Base-by-base conservation (phyloP, 1,139 yeast species). In the Debaryomyces coudertii region DNA sequence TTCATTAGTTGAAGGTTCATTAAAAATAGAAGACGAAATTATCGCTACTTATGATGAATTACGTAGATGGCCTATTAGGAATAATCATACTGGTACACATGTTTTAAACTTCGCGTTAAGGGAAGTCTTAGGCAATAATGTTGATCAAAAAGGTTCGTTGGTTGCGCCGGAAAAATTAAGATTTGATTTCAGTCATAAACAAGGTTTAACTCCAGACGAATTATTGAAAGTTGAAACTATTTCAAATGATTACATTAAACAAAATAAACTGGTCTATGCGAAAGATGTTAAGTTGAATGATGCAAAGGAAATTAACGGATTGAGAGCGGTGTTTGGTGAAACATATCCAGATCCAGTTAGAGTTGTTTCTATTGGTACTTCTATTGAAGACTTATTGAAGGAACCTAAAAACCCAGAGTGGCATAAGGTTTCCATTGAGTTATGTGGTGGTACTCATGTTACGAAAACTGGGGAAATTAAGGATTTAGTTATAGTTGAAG, bases 391-490 rank as follows among this genome's bases (percentile, higher is more conserved):
- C 5, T 74, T 93, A 55, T 65, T 92, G 53, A 74, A 78, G 8
- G 76, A 85, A 56, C 97, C 98, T 55, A 55, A 71, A 24, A 87
- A 80, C 61, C 72, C 72, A 44, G 80, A 87, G 60, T 93, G 99
- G 98, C 71, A 69, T 56, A 73, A 80, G 45, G 76, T 80, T 58
- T 89, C 97, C 4, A 77, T 95, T 57, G 99, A 95, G 73, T 92
- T 93, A 77, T 93, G 99, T 72, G 99, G 99, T 71, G 99, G 99
- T 70, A 93, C 99, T 14, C 99, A 93, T 62, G 97, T 93, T 54
- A 80, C 82, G 45, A 85, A 86, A 67, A 92, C 99, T 18, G 88
- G 93, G 50, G 99, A 93, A 53, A 95, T 93, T 65, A 90, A 90
- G 68, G 93, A 88, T 58, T 82, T 93, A 55, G 88, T 93, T 37